phyloP scores from a whole-genome alignment of 2,329 filamentous ascomycete species.

The Fusarium albosuccineum region DNA sequence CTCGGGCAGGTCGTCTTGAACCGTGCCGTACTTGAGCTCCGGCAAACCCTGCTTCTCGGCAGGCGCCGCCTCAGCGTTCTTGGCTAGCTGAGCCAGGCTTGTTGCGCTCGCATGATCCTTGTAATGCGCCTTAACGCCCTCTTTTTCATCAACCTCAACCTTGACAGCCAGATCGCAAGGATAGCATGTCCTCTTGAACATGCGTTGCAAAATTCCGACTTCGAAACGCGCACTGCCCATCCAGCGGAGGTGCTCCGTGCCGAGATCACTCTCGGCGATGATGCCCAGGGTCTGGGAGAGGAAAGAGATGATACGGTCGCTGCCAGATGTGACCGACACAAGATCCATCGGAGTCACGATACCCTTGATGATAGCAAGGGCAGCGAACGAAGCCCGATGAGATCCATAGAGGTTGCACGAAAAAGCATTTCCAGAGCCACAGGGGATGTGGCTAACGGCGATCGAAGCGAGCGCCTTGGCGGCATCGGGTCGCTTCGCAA shows the following conservation, averaged over 20 bases:
- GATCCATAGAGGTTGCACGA: conserved; percentile 91
- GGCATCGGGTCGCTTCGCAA: conserved; percentile 83
- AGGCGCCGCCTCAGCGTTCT: conserved; percentile 45
- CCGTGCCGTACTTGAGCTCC: conserved; percentile 80
- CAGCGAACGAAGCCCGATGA: conserved; percentile 78
- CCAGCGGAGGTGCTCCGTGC: conserved; percentile 92
- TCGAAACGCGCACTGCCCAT: conserved; percentile 91
- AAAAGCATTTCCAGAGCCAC: conserved; percentile 95
- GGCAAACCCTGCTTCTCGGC: conserved; percentile 71
- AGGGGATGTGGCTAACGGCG: conserved; percentile 88
- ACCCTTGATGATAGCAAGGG: conserved; percentile 88
- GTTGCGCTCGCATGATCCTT: conserved; percentile 59
- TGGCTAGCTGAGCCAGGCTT: conserved; percentile 38
- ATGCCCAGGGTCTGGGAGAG: conserved; percentile 91
- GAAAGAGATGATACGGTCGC: conserved; percentile 82
- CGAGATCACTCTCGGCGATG: conserved; percentile 89
- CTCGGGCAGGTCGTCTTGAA: conserved; percentile 80
- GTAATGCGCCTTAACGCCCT: conserved; percentile 80
- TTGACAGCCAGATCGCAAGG: conserved; percentile 91
- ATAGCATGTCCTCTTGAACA: conserved; percentile 82
- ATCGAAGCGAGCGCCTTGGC: conserved; percentile 79
- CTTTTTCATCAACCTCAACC: conserved; percentile 82
- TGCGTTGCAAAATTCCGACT: conserved; percentile 82
- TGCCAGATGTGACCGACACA: conserved; percentile 86
- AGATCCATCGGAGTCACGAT: conserved; percentile 87